Base-by-base conservation (phyloP, 73 alveolate genomes). In the Tetrahymena thermophila region DNA sequence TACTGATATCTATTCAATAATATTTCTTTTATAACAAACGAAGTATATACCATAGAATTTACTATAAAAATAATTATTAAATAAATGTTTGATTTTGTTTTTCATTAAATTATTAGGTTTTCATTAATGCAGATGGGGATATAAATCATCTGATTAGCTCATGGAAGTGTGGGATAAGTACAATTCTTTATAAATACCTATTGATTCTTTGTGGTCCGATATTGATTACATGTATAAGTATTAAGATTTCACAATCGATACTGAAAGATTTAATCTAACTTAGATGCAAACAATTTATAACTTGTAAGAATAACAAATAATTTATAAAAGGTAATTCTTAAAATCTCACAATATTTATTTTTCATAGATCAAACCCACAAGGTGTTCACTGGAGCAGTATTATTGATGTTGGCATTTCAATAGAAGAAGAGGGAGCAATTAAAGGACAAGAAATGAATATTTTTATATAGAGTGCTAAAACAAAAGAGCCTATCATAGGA, bases 121-220 rank as follows among this genome's bases (percentile, higher is more conserved):
- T 98, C 99, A 99, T 94, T 98, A 99, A 96, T 97, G 99, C 96
- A 97, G 99, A 97, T 99, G 99, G 98, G 99, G 99, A 28, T 99
- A 99, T 97, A 58, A 94, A 89, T 95, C 93, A 89, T 34, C 96
- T 17, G 40, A 94, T 2, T 85, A 44, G 25, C 94, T 98, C 23
- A 95, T 96, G 95, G 98, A 96, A 95, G 98, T 98, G 17, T 94
- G 97, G 85, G 95, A 94, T 84, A 97, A 96, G 8, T 99, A 98
- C 95, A 95, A 58, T 35, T 84, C 96, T 37, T 85, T 96, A 84
- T 94, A 97, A 56, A 94, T 99, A 85, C 99, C 99, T 35, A 94
- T 99, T 35, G 99, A 99, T 95, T 98, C 97, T 16, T 95, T 97
- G 43, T 99, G 99, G 99, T 96, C 98, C 58, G 99, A 99, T 96